A percentile compares a stretch with the other conserved stretches of the same genome.
Conservation (phyloP, 2,329 filamentous ascomycete genomes). For the Aspergillus sp. region DNA sequence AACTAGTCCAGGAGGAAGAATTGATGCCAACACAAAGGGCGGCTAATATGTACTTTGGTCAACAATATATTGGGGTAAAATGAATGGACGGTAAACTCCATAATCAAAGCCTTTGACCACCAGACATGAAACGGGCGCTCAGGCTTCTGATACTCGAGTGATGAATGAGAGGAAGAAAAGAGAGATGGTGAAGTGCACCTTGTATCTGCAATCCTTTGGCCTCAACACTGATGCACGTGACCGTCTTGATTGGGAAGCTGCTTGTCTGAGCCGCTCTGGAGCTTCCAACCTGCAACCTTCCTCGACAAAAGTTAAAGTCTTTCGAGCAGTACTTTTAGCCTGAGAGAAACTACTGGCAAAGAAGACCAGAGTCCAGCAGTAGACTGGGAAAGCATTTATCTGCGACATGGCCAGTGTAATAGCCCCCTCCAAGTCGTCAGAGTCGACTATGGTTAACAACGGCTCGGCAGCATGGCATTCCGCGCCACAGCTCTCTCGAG, state of each 20-base stretch:
- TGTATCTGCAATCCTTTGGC: no score
- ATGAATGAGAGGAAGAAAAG: conserved; percentile 1
- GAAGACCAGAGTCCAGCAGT: background rate
- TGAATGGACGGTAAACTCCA: conserved; percentile 14
- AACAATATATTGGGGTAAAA: conserved; percentile 9
- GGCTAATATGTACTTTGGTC: background rate
- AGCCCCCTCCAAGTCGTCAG: background rate
- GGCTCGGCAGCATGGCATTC: conserved; percentile 75
- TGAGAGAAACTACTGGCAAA: background rate
- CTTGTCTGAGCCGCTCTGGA: background rate
- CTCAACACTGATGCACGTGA: conserved; percentile 16
- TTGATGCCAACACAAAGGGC: background rate
- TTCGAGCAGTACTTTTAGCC: background rate
- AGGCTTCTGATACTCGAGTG: background rate
- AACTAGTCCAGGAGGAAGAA: background rate
- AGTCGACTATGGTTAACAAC: conserved; percentile 21
- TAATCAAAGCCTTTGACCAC: background rate
- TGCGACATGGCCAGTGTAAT: conserved; percentile 39
- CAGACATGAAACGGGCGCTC: conserved; percentile 4
- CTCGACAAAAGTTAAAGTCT: background rate
- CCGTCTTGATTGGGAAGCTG: conserved; percentile 21
- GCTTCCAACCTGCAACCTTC: background rate
- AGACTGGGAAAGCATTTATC: background rate
- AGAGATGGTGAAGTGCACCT: background rate
- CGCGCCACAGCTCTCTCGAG: conserved; percentile 65